These are phyloP conservation scores for Cucumis hystrix DNA, from an alignment of 306 rosid genomes.

Conservation along the genomic window DNA sequence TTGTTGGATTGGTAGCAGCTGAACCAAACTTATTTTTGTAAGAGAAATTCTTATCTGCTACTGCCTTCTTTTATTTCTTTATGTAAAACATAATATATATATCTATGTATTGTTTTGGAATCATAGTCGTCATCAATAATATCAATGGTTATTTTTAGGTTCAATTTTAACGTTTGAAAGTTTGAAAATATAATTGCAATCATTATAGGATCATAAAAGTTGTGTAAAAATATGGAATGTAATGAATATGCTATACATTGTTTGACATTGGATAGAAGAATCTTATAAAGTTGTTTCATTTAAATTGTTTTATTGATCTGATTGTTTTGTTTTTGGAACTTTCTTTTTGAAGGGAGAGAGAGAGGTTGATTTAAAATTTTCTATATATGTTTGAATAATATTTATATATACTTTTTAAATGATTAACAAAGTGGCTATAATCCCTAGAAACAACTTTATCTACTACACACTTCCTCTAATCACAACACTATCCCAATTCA, in stretches of 20 bases:
- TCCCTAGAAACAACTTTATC: background rate
- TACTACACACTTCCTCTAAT: background rate
- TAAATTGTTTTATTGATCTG: too few relatives aligned
- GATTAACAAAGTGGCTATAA: background rate
- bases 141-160: too few relatives aligned
- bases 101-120: too few relatives aligned
- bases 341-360: background rate
- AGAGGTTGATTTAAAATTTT: background rate
- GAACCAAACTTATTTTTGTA: background rate
- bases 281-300: background rate
- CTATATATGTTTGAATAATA: background rate
- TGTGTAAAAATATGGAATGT: too few relatives aligned
- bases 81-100: too few relatives aligned
- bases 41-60: background rate
- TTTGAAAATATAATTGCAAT: too few relatives aligned
- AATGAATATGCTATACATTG: background rate
- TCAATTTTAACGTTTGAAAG: too few relatives aligned
- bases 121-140: too few relatives aligned
- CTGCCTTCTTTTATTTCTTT: background rate
- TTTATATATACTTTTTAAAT: background rate
- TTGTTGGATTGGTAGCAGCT: background rate
- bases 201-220: too few relatives aligned
- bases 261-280: background rate
- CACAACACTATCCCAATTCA: background rate
- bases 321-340: background rate